These are phyloP conservation scores for Atalantia buxifolia DNA, from an alignment of 345 rosid species.

Conservation along the genomic window DNA sequence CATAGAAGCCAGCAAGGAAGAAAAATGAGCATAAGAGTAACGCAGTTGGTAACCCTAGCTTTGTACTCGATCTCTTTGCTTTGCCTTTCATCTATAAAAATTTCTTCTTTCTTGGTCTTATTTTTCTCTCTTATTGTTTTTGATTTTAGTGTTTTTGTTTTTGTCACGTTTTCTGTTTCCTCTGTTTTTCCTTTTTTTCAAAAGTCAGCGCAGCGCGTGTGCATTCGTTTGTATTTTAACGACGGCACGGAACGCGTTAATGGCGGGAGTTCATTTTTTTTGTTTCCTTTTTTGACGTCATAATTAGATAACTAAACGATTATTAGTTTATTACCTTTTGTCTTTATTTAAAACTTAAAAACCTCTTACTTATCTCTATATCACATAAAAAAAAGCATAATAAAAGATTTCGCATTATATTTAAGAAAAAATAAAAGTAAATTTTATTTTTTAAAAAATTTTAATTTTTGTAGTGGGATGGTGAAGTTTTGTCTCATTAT, in stretches of 20 bases:
- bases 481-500: not conserved
- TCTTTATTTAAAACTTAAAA: not conserved
- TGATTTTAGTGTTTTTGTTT: no score
- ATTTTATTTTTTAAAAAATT: no score
- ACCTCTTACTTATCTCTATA: not conserved
- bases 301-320: not conserved
- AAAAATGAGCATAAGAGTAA: conserved; percentile 46
- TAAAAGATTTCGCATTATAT: not conserved
- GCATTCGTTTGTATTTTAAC: not conserved
- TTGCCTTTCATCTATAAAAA: conserved; percentile 51
- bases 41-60: conserved; percentile 46
- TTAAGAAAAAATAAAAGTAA: not conserved
- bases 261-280: conserved; percentile 22
- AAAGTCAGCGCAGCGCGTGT: not conserved
- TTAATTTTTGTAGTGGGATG: not conserved
- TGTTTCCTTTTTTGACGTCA: not conserved
- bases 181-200: not conserved
- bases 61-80: conserved; percentile 49
- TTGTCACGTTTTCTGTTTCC: not conserved
- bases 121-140: not conserved
- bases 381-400: no score
- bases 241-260: conserved; percentile 1
- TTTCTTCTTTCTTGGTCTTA: not conserved
- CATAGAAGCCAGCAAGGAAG: conserved; percentile 67
- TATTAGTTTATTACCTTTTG: not conserved